Base-by-base conservation (phyloP, 1,139 yeast species). In the Yamadazyma sp. region DNA sequence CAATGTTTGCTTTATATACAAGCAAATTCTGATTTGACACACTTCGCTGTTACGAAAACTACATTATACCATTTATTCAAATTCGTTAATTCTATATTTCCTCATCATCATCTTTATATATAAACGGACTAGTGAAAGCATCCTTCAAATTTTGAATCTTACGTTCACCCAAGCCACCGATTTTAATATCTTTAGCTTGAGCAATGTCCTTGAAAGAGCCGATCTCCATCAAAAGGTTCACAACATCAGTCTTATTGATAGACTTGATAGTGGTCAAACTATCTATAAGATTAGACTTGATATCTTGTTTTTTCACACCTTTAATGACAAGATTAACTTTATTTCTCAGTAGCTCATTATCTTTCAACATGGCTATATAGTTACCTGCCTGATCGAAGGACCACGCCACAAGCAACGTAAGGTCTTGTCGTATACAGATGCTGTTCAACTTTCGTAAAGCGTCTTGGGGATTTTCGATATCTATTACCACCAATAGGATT, bases 351-450 rank as follows among this genome's bases (percentile, higher is more conserved):
- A 62, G 53, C 45, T 76, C 82, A 41, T 73, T 67, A 34, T 68
- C 72, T 49, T 77, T 78, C 23, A 77, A 59, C 50, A 66, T 62
- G 5, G 70, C 78, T 16, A 90, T 60, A 53, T 89, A 90, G 42
- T 78, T 81, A 0, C 90, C 96, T 2, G 96, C 95, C 53, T 92
- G 97, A 46, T 80, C 88, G 48, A 80, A 80, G 22, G 82, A 78
- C 86, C 96, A 89, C 0, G 95, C 86, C 26, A 88, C 63, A 1
- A 90, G 65, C 44, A 90, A 53, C 0, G 95, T 76, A 41, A 86
- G 66, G 38, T 85, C 88, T 47, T 82, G 81, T 48, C 79, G 78
- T 41, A 90, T 62, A 47, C 95, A 81, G 23, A 83, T 62, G 52
- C 78, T 84, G 53, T 85, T 83, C 33, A 92, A 62, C 37, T 82